These are phyloP conservation scores for Paratinospora sagittata DNA, from an alignment of 164 flowering plant genomes.

Conservation along the genomic window DNA sequence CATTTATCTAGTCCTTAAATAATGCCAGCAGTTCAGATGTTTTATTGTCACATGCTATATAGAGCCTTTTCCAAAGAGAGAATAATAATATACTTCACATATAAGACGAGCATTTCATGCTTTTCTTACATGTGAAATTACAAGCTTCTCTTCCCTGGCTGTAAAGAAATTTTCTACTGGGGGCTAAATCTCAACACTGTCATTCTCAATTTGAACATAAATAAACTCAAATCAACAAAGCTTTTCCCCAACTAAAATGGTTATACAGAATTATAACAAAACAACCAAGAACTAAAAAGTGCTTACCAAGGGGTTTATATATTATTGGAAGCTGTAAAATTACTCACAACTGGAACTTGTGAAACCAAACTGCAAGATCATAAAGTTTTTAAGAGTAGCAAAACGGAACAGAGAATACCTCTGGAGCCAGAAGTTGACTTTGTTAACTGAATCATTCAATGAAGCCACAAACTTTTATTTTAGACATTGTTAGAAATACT, in stretches of 20 bases:
- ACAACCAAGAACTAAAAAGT: no score
- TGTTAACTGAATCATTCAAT: neutral
- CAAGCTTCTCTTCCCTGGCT: neutral
- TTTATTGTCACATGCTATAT: no score
- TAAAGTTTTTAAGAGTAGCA: neutral
- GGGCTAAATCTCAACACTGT: no score
- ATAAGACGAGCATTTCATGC: no score
- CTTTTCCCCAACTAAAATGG: no score
- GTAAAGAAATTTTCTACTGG: no score
- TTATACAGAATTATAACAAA: no score
- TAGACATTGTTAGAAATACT: neutral
- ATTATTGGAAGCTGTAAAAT: neutral
- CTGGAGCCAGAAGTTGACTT: neutral
- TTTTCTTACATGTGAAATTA: no score
- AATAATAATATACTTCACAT: no score
- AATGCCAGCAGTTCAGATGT: neutral
- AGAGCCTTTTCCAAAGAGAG: no score
- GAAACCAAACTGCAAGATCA: neutral
- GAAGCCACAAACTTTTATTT: neutral
- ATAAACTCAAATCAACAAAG: no score
- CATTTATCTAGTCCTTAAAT: neutral
- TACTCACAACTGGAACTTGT: neutral
- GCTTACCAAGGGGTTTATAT: neutral
- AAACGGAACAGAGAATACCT: neutral
- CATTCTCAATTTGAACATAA: no score